Percentiles rank a stretch among this genome's conserved stretches.
Evolutionary conservation across 805 yeast genomes (phyloP).

Genomic region (Zygosaccharomyces siamensis): DNA sequence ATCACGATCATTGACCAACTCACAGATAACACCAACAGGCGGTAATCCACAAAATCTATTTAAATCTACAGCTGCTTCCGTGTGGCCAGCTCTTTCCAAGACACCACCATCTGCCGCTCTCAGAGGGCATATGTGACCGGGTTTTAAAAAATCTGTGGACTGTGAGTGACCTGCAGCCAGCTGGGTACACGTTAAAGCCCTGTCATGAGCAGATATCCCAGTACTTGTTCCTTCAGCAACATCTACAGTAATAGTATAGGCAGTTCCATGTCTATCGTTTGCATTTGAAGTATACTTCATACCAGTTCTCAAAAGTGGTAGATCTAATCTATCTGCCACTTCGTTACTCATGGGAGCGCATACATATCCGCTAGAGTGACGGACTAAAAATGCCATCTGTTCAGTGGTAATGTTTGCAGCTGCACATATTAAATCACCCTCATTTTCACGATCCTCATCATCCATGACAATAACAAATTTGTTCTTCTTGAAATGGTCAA

Average conservation of each 20-base stretch:
- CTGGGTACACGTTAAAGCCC: slow-evolving; percentile 73
- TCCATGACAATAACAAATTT: slow-evolving; percentile 92
- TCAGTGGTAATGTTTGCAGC: slow-evolving; percentile 74
- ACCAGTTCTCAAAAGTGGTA: slow-evolving; percentile 61
- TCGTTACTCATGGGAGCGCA: slow-evolving; percentile 82
- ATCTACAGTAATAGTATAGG: slow-evolving; percentile 92
- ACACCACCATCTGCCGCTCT: slow-evolving; percentile 87
- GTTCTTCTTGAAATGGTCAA: slow-evolving; percentile 31
- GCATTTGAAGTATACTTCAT: slow-evolving; percentile 33
- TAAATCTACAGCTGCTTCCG: slow-evolving; percentile 93
- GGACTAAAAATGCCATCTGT: slow-evolving; percentile 91
- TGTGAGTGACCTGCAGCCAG: slow-evolving; percentile 53
- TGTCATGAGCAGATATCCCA: slow-evolving; percentile 91
- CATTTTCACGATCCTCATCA: slow-evolving; percentile 93
- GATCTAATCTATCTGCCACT: slow-evolving; percentile 72
- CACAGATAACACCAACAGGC: slow-evolving; percentile 92
- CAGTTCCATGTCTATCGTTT: slow-evolving; percentile 90
- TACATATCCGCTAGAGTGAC: slow-evolving; percentile 83
- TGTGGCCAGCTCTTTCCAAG: slow-evolving; percentile 82
- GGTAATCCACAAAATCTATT: slow-evolving; percentile 69
- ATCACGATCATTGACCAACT: slow-evolving; percentile 85
- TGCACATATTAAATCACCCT: slow-evolving; percentile 94
- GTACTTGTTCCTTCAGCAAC: slow-evolving; percentile 86
- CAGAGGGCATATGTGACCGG: slow-evolving; percentile 92
- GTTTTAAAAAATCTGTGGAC: slow-evolving; percentile 71